Evolutionary conservation across 495 filamentous ascomycete genomes (phyloP).

Genomic region (Pyrenula massariospora): DNA sequence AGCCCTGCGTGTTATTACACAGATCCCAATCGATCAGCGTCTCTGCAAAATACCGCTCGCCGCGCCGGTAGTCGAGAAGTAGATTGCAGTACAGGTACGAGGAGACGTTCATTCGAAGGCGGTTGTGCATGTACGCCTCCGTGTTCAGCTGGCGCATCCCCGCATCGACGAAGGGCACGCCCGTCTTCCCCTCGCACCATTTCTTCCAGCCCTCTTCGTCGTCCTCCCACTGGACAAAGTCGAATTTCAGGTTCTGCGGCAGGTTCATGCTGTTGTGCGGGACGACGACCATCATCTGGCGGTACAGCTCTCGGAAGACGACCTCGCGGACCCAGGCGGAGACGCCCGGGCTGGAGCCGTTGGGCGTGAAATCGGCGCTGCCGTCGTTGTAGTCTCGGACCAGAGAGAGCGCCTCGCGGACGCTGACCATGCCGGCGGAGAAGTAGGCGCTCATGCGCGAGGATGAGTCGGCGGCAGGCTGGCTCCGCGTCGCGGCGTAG

Average conservation of each 20-base stretch:
- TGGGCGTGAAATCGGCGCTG: conserved; percentile 14
- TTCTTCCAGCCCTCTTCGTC: conserved; percentile 32
- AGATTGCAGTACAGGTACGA: conserved; percentile 28
- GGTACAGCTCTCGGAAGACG: conserved; percentile 32
- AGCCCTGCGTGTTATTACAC: conserved; percentile 31
- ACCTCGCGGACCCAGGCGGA: conserved; percentile 32
- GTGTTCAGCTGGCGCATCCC: conserved; percentile 30
- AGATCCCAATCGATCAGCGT: conserved; percentile 33
- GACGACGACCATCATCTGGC: conserved; percentile 25
- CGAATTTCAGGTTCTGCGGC: conserved; percentile 32
- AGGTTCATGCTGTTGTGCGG: conserved; percentile 33
- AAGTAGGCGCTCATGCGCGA: conserved; percentile 29
- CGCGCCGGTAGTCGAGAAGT: conserved; percentile 28
- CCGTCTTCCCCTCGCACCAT: conserved; percentile 27
- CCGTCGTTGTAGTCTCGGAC: conserved; percentile 13
- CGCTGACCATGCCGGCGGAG: conserved; percentile 23
- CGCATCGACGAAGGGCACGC: conserved; percentile 30
- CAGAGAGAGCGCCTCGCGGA: conserved; percentile 20
- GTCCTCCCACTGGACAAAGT: conserved; percentile 32
- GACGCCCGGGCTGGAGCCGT: conserved; percentile 11
- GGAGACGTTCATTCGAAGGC: conserved; percentile 27
- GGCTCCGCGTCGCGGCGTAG: conserved; percentile 22
- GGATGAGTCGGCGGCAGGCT: conserved; percentile 24
- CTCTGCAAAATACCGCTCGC: conserved; percentile 32
- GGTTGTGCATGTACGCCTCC: conserved; percentile 37